A percentile compares a stretch with the other conserved stretches of the same genome.
Evolutionary conservation across 495 filamentous ascomycete genomes (phyloP).

Genomic region (Neurospora sp.): DNA sequence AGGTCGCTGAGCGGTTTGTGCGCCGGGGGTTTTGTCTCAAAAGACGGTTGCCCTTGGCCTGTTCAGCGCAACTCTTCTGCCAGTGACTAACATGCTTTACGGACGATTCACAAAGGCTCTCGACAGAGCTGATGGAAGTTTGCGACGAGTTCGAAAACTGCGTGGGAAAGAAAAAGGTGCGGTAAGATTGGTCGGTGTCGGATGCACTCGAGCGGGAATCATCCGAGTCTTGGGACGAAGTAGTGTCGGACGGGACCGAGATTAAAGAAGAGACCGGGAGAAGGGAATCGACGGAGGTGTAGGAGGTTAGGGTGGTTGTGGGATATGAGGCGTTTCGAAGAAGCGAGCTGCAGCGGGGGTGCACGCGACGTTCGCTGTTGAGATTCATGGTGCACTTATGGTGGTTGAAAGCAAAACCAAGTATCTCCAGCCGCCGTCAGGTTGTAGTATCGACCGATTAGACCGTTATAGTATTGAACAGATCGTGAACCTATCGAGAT

Average conservation of each 20-base stretch:
- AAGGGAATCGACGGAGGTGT: constrained; percentile 40
- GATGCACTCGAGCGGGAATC: constrained; percentile 25
- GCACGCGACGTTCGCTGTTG: constrained; percentile 20
- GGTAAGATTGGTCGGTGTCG: constrained; percentile 24
- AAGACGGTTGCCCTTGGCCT: constrained; percentile 40
- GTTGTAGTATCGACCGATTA: constrained; percentile 40
- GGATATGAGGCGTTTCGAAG: constrained; percentile 37
- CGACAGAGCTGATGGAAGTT: constrained; percentile 21
- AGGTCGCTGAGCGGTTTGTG: constrained; percentile 44
- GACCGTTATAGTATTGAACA: constrained; percentile 31
- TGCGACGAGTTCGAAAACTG: constrained; percentile 15
- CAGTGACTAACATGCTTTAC: constrained; percentile 20
- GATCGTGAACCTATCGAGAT: constrained; percentile 35
- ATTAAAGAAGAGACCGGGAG: constrained; percentile 44
- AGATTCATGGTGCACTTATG: constrained; percentile 42
- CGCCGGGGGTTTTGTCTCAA: constrained; percentile 76
- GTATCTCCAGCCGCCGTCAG: constrained; percentile 45
- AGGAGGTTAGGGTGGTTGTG: constrained; percentile 62
- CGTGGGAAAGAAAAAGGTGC: constrained; percentile 16
- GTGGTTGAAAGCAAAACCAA: constrained; percentile 22
- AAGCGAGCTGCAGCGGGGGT: constrained; percentile 6
- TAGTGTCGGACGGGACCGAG: constrained; percentile 69
- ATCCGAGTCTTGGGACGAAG: constrained; percentile 44
- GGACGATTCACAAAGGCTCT: constrained; percentile 18
- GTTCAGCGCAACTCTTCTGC: constrained; percentile 12